Evolutionary conservation across 805 yeast species (phyloP).

Genomic region (Ascoidea asiatica): DNA sequence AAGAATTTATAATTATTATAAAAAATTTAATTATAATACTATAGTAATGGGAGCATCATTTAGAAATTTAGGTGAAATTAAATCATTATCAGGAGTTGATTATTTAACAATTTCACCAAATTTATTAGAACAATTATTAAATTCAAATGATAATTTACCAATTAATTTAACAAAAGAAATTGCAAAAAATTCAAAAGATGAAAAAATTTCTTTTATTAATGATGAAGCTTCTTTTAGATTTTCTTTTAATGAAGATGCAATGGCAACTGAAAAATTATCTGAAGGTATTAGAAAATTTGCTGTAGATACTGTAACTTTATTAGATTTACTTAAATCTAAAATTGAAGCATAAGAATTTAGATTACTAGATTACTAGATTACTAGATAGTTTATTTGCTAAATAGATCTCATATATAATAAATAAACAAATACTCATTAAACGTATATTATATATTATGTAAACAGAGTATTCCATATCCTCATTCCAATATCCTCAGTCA

Average conservation of each 20-base stretch:
- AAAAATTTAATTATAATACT: constrained; percentile 91
- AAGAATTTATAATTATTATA: constrained; percentile 90
- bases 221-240: constrained; percentile 87
- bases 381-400: too few relatives aligned
- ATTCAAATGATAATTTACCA: constrained; percentile 72
- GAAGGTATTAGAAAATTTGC: constrained; percentile 98
- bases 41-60: constrained; percentile 99
- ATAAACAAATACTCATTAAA: too few relatives aligned
- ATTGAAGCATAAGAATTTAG: constrained; percentile 28
- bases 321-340: constrained; percentile 49
- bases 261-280: constrained; percentile 95
- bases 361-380: too few relatives aligned
- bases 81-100: constrained; percentile 95
- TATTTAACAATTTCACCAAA: constrained; percentile 90
- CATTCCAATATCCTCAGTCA: too few relatives aligned
- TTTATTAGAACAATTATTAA: constrained; percentile 76
- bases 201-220: constrained; percentile 70
- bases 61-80: constrained; percentile 94
- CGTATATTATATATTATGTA: too few relatives aligned
- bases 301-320: constrained; percentile 77
- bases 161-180: constrained; percentile 57
- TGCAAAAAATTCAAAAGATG: constrained; percentile 40
- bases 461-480: too few relatives aligned
- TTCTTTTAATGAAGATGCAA: constrained; percentile 86
- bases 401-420: too few relatives aligned